Base-by-base conservation (phyloP, 495 filamentous ascomycete genomes). In the Xanthoparmelia taractica region DNA sequence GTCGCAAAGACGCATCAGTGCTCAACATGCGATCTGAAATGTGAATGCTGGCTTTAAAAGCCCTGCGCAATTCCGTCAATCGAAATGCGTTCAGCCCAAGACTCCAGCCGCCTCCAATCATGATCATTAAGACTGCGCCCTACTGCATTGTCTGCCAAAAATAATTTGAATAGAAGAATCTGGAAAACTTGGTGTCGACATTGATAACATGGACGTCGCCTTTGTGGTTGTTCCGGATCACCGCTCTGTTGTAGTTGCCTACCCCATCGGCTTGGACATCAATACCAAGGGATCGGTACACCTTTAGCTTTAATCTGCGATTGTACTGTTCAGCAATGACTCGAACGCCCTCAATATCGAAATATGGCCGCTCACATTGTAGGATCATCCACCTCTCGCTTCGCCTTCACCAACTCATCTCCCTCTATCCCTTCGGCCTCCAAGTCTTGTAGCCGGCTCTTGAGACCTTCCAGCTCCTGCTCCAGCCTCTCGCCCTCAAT, bases 141-240 rank as follows among this genome's bases (percentile, higher is more conserved):
- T 73, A 72, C 75, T 80, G 91, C 73, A 96, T 80, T n/a, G 81
- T 89, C 69, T 87, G 83, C 94, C 94, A 98, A 69, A 98, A 93
- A 69, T 96, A 96, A 68, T 96, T 94, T 31, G 92, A 87, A 71
- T 98, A 97, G 72, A 95, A 97, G 75, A 87, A 91, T 61, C 85
- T 82, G 61, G 90, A 92, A 70, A 96, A 91, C 74, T 92, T 96
- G 57, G 88, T 83, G 70, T 97, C 93, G 65, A 98, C 86, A 69
- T 96, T 96, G 57, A 98, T 87, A 36, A 97, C 89, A 73, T 96
- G 89, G 60, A 97, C 90, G 73, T 97, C 94, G 36, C 91, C 92
- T 75, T 91, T 92, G 61, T 83, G 80, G 65, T 84, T 86, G 74
- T 95, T 96, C 61, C 93, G 80, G 66, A 98, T 87, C 55, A 96